Percentiles rank a stretch among this genome's conserved stretches.
phyloP scores from a whole-genome alignment of 805 yeast species.

The Wickerhamiella lipophila region DNA sequence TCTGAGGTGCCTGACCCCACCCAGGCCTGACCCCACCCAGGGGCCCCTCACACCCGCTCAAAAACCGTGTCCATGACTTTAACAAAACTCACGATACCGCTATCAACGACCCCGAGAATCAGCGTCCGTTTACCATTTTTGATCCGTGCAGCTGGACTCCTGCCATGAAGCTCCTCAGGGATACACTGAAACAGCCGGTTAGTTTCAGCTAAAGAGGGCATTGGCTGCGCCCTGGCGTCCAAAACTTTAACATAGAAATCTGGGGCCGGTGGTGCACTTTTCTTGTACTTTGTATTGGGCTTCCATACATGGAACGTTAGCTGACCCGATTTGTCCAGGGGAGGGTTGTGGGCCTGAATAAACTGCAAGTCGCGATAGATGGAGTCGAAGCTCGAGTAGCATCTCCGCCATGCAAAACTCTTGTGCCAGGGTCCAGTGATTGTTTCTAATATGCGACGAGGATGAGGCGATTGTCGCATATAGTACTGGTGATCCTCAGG shows the following conservation, averaged over 20 bases:
- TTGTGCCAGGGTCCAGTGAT: slow-evolving; percentile 3
- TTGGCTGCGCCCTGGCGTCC: slow-evolving; percentile 28
- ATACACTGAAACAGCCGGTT: slow-evolving; percentile 25
- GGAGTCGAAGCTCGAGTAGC: slow-evolving; percentile 14
- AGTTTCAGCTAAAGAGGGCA: slow-evolving; percentile 29
- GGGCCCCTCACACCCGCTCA: not conserved
- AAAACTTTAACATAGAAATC: slow-evolving; percentile 60
- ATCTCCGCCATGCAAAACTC: slow-evolving; percentile 19
- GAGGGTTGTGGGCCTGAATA: slow-evolving; percentile 2
- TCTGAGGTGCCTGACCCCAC: not conserved
- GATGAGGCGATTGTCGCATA: not conserved
- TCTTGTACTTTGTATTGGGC: slow-evolving; percentile 55
- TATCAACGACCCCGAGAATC: slow-evolving; percentile 58
- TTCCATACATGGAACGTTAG: slow-evolving; percentile 69
- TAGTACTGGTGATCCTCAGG: not conserved
- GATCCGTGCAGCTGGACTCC: slow-evolving; percentile 31
- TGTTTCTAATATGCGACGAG: not conserved
- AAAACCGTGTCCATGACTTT: slow-evolving; percentile 24
- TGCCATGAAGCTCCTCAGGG: slow-evolving; percentile 20
- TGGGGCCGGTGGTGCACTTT: slow-evolving; percentile 52
- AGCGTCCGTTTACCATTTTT: slow-evolving; percentile 43
- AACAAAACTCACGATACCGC: slow-evolving; percentile 60
- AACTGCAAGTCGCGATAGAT: slow-evolving; percentile 17
- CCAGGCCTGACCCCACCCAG: too few relatives aligned
- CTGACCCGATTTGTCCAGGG: slow-evolving; percentile 12